Base-by-base conservation (phyloP, 805 yeast species). In the Barnettozyma pratensis region DNA sequence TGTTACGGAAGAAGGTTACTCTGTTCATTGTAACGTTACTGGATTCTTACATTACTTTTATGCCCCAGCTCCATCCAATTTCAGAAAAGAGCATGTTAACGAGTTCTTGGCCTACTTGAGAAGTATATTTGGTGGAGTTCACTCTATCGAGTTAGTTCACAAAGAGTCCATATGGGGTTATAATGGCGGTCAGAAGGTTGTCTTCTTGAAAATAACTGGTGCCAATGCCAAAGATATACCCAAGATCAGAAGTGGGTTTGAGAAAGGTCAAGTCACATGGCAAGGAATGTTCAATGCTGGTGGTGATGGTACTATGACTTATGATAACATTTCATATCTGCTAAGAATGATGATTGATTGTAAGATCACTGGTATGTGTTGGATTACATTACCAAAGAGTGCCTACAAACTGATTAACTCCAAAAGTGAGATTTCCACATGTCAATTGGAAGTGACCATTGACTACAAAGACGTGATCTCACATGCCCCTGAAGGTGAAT, bases 131-230 rank as follows among this genome's bases (percentile, higher is more conserved):
- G 83, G 77, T 46, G 84, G 85, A n/a, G 73, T 89, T 9, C 75
- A 79, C 51, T 75, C 76, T 25, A 71, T 92, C 25, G 89, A 87
- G 50, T 72, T 91, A 11, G 72, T 66, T 5, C 65, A 75, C 60
- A 89, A 88, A 58, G 96, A 92, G 63, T 85, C 95, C 9, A 83
- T 94, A 49, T 92, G 97, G 97, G 97, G 97, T 8, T 94, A 77
- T 63, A 83, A 83, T 48, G 94, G 95, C 52, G 88, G 85, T 57
- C 71, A 76, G 9, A 83, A 83, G 59, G 72, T 84, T 4, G 90
- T 96, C 3, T 94, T 91, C 58, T 75, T 94, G 64, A 87, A 86
- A 64, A 72, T 94, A 14, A 74, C 74, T 38, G 83, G 83, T 12
- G 76, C 75, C 8, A 84, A 85, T 58, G 85, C 92, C 29, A 77